A percentile compares a stretch with the other conserved stretches of the same genome.
These are phyloP conservation scores for Planoprotostelium fungivorum DNA, from an alignment of 78 protist genomes.

Conservation along the genomic window DNA sequence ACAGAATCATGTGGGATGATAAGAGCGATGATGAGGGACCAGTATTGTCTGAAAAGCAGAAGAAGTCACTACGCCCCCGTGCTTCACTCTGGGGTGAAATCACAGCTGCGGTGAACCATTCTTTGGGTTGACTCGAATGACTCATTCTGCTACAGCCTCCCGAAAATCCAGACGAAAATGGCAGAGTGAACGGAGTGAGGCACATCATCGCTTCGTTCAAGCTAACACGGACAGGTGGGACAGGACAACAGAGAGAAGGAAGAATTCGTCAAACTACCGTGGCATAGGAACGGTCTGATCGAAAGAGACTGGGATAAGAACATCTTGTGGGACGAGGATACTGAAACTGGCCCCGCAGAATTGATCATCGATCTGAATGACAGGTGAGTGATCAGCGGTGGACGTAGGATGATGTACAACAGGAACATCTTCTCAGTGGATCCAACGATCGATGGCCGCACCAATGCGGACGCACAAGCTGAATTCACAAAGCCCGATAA, in stretches of 20 bases:
- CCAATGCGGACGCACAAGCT: background rate
- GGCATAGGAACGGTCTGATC: conserved; percentile 19
- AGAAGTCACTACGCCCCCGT: background rate
- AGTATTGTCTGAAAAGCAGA: background rate
- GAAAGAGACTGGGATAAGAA: conserved; percentile 42
- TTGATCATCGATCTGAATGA: conserved; percentile 48
- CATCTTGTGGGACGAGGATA: conserved; percentile 55
- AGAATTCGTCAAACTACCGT: conserved; percentile 19
- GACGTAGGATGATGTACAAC: background rate
- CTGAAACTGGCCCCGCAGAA: background rate
- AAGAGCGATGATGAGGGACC: background rate
- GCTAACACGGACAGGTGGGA: too few relatives aligned
- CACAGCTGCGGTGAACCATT: too few relatives aligned
- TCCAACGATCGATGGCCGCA: conserved; percentile 9
- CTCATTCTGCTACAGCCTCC: too few relatives aligned
- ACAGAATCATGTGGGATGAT: background rate
- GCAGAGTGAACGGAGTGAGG: too few relatives aligned
- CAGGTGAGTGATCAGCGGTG: background rate
- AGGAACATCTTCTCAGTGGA: conserved; percentile 14
- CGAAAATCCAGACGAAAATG: too few relatives aligned
- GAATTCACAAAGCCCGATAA: too few relatives aligned
- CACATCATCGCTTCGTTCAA: too few relatives aligned
- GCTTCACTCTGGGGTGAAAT: background rate
- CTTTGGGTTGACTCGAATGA: too few relatives aligned
- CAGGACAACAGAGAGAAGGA: background rate